Conservation (phyloP, 768 basidiomycete species). For the Kwoniella shandongensis region DNA sequence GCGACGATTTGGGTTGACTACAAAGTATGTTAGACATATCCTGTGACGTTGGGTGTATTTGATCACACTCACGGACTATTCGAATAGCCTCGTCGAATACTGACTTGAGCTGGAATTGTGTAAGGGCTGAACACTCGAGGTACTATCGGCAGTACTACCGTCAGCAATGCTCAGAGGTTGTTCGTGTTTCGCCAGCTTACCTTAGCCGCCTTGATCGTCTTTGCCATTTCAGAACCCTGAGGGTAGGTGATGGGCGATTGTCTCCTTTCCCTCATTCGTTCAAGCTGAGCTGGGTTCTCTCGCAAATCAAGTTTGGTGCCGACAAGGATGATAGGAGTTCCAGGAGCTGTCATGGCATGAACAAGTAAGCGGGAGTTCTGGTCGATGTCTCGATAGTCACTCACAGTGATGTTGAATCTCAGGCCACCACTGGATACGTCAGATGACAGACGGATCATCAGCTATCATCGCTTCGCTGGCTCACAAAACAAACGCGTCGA, state of each 20-base stretch:
- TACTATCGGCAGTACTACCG: slow-evolving; percentile 27
- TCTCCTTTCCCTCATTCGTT: slow-evolving; percentile 50
- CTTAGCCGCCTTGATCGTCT: slow-evolving; percentile 49
- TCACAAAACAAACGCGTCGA: too few species aligned
- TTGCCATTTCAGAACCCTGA: slow-evolving; percentile 42
- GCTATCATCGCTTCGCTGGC: too few species aligned
- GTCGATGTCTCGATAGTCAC: not conserved
- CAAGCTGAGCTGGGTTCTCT: slow-evolving; percentile 74
- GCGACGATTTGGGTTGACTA: slow-evolving; percentile 45
- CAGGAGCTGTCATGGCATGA: slow-evolving; percentile 62
- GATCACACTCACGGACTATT: slow-evolving; percentile 43
- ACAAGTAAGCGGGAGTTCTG: not conserved
- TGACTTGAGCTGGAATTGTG: slow-evolving; percentile 53
- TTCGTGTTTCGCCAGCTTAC: slow-evolving; percentile 17
- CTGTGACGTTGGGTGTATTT: not conserved
- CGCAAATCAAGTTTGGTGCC: slow-evolving; percentile 93
- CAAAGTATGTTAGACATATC: slow-evolving; percentile 7
- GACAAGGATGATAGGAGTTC: slow-evolving; percentile 86
- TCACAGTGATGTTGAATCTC: slow-evolving; percentile 87
- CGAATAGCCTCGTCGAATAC: slow-evolving; percentile 55
- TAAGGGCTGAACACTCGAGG: slow-evolving; percentile 51
- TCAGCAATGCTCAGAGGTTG: slow-evolving; percentile 12
- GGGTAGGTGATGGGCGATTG: slow-evolving; percentile 49
- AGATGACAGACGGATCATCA: slow-evolving; percentile 4
- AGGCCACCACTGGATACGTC: slow-evolving; percentile 38